Evolutionary conservation across 805 yeast genomes (phyloP), one percentile per base, ranked within the genome.

Genomic region (Yamadazyma phyllophila): DNA sequence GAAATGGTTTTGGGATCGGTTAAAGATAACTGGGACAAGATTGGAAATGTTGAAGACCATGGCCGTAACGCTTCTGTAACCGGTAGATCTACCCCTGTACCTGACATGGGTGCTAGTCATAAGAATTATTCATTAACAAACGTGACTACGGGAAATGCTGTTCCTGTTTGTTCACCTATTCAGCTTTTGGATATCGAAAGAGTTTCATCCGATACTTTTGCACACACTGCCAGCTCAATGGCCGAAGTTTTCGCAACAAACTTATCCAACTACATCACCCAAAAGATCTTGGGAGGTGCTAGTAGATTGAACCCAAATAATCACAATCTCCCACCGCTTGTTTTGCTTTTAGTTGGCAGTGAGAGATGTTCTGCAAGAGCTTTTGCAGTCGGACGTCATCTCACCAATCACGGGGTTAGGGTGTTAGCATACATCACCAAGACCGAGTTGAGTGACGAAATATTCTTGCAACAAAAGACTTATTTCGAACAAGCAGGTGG

Each of bases 151-250:
- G 52, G 61, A 2, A 65, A 61, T n/a, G 44, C 63, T 2, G 58
- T 83, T 2, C 84, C 88, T 2, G 66, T 81, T 44, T 84, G 90
- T 12, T 79, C 91, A 2, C 89, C 96, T 1, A 78, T 88, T 3
- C 96, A 91, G 62, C 64, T 89, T 45, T 67, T 84, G 7, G 96
- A 88, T 50, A 78, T 89, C 39, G 92, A 88, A 60, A 71, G 85
- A 35, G 59, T 81, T 5, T 60, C 83, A 9, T 57, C 68, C 3
- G 84, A 80, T 11, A 35, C 59, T 2, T 77, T 75, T 41, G 83
- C 76, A 49, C 75, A 81, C 3, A 62, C 81, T 11, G 56, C 79
- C 1, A 62, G 71, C 6, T 58, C 67, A 2, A 58, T 83, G 48
- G 65, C 77, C 12, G 97, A 89, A 61, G 80, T 80, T 43, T 81